Conservation (phyloP, 1,284 basidiomycete species). For the Cryptococcus depauperatus region DNA sequence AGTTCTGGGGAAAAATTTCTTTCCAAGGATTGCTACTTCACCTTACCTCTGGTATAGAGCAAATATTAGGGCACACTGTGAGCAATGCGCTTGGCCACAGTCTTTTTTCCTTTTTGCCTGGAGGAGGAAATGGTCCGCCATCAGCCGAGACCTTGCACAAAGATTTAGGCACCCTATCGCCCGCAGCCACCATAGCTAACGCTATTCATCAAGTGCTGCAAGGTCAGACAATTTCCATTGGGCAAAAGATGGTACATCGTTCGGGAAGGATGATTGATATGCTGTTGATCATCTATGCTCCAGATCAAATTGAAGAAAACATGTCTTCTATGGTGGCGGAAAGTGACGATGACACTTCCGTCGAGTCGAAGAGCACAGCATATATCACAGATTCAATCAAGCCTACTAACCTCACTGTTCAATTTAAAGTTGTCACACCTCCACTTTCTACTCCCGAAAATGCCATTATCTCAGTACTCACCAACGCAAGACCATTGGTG, state of each 20-base stretch:
- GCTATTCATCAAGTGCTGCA: slow-evolving; percentile 18
- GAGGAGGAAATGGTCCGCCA: slow-evolving; percentile 29
- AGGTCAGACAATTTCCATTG: slow-evolving; percentile 15
- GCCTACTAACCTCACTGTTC: slow-evolving; percentile 24
- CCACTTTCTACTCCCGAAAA: too few species aligned
- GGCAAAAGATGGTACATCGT: slow-evolving; percentile 24
- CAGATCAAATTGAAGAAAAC: slow-evolving; percentile 3
- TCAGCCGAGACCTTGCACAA: slow-evolving; percentile 8
- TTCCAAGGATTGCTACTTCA: slow-evolving; percentile 41
- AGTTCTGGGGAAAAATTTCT: slow-evolving; percentile 37
- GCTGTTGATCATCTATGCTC: slow-evolving; percentile 32
- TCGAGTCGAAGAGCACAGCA: slow-evolving; percentile 1
- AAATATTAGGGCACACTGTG: slow-evolving; percentile 27
- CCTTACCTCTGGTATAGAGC: slow-evolving; percentile 22
- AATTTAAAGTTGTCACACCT: slow-evolving; percentile 21
- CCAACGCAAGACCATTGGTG: slow-evolving; percentile 26
- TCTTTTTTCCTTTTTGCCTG: slow-evolving; percentile 36
- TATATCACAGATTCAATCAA: slow-evolving; percentile 5
- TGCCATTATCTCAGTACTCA: slow-evolving; percentile 9
- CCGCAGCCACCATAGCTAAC: slow-evolving; percentile 21
- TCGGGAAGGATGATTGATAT: slow-evolving; percentile 27
- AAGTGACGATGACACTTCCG: neutral
- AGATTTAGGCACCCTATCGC: slow-evolving; percentile 16
- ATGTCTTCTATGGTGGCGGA: neutral
- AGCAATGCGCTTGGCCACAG: slow-evolving; percentile 36